phyloP scores from a whole-genome alignment of 805 yeast genomes.

The Starmera quercuum region DNA sequence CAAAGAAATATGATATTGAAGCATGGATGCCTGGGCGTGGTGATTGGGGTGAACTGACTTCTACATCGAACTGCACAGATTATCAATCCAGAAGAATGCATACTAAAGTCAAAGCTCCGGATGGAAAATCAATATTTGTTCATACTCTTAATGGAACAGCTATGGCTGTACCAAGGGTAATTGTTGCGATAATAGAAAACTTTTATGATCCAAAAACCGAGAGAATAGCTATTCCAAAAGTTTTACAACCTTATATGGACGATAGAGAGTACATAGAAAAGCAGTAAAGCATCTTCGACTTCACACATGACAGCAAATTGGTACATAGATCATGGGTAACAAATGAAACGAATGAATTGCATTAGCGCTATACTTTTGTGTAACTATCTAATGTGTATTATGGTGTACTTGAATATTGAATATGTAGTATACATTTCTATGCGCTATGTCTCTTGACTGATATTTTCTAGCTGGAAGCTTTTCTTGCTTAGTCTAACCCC shows the following conservation, averaged over 20 bases:
- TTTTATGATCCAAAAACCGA: conserved; percentile 54
- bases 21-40: conserved; percentile 99
- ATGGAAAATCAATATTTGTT: conserved; percentile 37
- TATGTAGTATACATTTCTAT: too few relatives aligned
- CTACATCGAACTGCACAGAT: conserved; percentile 88
- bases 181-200: conserved; percentile 86
- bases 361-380: neutral
- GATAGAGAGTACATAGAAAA: conserved; percentile 26
- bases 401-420: neutral
- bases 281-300: too few relatives aligned
- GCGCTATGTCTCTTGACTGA: conserved; percentile 1
- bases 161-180: conserved; percentile 87
- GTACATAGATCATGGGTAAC: neutral
- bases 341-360: neutral
- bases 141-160: conserved; percentile 95
- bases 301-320: too few relatives aligned
- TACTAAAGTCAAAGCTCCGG: conserved; percentile 41
- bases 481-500: too few relatives aligned
- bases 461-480: too few relatives aligned
- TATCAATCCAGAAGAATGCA: conserved; percentile 82
- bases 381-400: neutral
- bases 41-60: conserved; percentile 85
- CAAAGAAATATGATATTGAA: conserved; percentile 86
- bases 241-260: conserved; percentile 66
- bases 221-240: conserved; percentile 57